Evolutionary conservation across 129 eudicot genomes (phyloP).

Genomic region (Tagetes erecta): DNA sequence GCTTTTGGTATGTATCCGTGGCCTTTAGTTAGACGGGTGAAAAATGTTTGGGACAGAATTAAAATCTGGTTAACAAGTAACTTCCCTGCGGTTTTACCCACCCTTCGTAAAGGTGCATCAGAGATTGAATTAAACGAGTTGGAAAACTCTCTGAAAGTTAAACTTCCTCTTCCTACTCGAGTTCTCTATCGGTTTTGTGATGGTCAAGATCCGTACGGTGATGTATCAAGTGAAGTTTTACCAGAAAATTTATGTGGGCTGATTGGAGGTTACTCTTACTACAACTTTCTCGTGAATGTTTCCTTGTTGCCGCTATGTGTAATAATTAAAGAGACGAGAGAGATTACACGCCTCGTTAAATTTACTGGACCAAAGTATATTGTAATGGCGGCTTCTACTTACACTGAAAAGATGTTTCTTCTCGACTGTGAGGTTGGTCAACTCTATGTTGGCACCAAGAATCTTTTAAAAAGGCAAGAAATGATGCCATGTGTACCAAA

Average conservation of each 20-base stretch:
- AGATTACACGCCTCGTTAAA: conserved; percentile 31
- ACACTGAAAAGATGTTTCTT: conserved; percentile 58
- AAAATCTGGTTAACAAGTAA: conserved; percentile 57
- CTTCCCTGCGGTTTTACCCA: conserved; percentile 65
- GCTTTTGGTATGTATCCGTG: conserved; percentile 71
- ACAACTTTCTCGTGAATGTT: conserved; percentile 60
- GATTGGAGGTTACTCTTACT: conserved; percentile 81
- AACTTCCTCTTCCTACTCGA: conserved; percentile 76
- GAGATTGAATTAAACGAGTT: conserved; percentile 62
- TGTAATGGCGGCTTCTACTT: conserved; percentile 60
- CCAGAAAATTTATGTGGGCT: conserved; percentile 48
- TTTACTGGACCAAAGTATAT: conserved; percentile 37
- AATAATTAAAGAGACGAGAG: conserved; percentile 39
- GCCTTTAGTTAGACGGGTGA: conserved; percentile 69
- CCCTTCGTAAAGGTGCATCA: conserved; percentile 70
- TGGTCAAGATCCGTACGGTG: conserved; percentile 57
- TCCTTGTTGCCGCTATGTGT: conserved; percentile 56
- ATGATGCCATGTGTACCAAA: conserved; percentile 90
- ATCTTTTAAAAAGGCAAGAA: conserved; percentile 49
- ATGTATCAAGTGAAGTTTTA: conserved; percentile 22
- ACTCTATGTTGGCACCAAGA: conserved; percentile 76
- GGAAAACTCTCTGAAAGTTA: conserved; percentile 58
- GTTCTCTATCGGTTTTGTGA: conserved; percentile 74
- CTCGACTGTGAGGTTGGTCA: conserved; percentile 73
- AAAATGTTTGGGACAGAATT: conserved; percentile 57